phyloP scores from a whole-genome alignment of 257 asterid genomes.

The Dorcoceras hygrometricum region DNA sequence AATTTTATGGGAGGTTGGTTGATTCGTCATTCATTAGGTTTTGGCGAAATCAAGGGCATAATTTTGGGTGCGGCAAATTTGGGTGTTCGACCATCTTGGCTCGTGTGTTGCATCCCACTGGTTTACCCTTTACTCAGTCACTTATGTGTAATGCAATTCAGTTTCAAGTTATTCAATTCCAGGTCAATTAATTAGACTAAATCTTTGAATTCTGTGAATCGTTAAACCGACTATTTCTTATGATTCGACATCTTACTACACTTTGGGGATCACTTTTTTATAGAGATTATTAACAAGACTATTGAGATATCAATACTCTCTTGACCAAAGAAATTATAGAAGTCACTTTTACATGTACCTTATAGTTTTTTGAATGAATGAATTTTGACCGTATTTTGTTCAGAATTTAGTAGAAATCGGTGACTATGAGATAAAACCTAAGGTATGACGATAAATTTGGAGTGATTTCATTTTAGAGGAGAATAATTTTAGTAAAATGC shows the following conservation, averaged over 20 bases:
- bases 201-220: slow-evolving; percentile 34
- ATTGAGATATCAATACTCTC: too few relatives aligned
- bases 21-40: slow-evolving; percentile 12
- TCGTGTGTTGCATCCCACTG: slow-evolving; percentile 26
- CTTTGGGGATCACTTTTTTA: too few relatives aligned
- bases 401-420: too few relatives aligned
- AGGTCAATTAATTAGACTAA: slow-evolving; percentile 57
- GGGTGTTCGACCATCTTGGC: slow-evolving; percentile 25
- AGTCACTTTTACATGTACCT: too few relatives aligned
- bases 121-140: slow-evolving; percentile 18
- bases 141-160: slow-evolving; percentile 24
- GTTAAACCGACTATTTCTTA: slow-evolving; percentile 25
- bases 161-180: slow-evolving; percentile 23
- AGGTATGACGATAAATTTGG: too few relatives aligned
- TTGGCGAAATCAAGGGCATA: slow-evolving; percentile 37
- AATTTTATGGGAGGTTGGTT: not conserved
- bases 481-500: too few relatives aligned
- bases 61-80: slow-evolving; percentile 17
- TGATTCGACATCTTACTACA: not conserved
- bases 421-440: too few relatives aligned
- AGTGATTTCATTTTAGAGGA: too few relatives aligned
- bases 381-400: too few relatives aligned
- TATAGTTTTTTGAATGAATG: too few relatives aligned
- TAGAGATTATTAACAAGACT: too few relatives aligned
- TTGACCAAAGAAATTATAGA: too few relatives aligned